Evolutionary conservation across 2,329 filamentous ascomycete species (phyloP).

Genomic region (Verticillium albo-atrum): DNA sequence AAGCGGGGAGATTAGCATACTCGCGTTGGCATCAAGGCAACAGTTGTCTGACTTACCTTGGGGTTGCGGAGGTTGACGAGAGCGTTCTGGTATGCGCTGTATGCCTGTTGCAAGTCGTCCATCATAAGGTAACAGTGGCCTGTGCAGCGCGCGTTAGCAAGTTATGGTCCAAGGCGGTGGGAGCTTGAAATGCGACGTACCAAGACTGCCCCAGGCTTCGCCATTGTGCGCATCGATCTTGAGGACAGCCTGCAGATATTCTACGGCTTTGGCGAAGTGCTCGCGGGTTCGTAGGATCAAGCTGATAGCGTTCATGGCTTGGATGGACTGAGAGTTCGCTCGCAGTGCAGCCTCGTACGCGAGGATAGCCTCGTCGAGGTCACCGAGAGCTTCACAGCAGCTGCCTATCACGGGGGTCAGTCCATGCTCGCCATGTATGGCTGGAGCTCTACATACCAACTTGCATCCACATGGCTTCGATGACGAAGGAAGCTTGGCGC

Average conservation of each 20-base stretch:
- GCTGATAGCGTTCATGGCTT: slow-evolving; percentile 91
- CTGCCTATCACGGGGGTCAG: slow-evolving; percentile 54
- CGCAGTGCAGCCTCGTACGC: slow-evolving; percentile 87
- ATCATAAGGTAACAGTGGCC: slow-evolving; percentile 99
- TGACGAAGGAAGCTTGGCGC: slow-evolving; percentile 72
- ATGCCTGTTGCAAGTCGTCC: slow-evolving; percentile 95
- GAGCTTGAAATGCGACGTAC: slow-evolving; percentile 42
- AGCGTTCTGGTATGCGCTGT: slow-evolving; percentile 93
- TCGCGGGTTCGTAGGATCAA: slow-evolving; percentile 87
- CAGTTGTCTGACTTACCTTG: slow-evolving; percentile 66
- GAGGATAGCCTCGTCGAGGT: slow-evolving; percentile 81
- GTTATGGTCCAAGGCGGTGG: neutral
- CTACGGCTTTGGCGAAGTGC: slow-evolving; percentile 88
- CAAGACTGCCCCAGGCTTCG: slow-evolving; percentile 93
- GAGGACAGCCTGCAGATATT: slow-evolving; percentile 85
- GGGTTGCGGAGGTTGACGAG: slow-evolving; percentile 89
- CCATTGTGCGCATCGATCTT: slow-evolving; percentile 87
- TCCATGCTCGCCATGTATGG: slow-evolving; percentile 1
- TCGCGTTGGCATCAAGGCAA: slow-evolving; percentile 2
- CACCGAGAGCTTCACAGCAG: slow-evolving; percentile 81
- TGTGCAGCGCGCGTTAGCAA: slow-evolving; percentile 29
- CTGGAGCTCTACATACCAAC: slow-evolving; percentile 61
- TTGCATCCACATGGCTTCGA: slow-evolving; percentile 87
- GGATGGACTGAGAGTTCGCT: slow-evolving; percentile 83
- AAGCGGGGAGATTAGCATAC: slow-evolving; percentile 9